Conservation (phyloP, 2,329 filamentous ascomycete species). For the Sordariomycetes sp. region DNA sequence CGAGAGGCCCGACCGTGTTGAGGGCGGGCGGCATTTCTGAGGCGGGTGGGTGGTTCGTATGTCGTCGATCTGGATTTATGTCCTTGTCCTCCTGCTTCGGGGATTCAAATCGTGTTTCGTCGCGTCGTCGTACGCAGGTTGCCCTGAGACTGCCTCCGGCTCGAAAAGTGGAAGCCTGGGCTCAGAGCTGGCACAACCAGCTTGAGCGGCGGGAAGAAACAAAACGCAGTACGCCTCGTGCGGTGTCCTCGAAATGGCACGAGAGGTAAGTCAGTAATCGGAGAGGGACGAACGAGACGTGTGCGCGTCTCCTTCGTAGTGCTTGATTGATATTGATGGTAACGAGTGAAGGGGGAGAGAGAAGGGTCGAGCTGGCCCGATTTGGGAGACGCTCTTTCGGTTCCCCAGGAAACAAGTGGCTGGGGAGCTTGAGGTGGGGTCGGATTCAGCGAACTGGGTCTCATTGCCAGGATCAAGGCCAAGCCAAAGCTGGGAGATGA, state of each 20-base stretch:
- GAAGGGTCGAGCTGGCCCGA: constrained; percentile 3
- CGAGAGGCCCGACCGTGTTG: constrained; percentile 23
- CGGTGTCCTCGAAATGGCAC: neutral
- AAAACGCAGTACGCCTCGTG: neutral
- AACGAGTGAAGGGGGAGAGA: neutral
- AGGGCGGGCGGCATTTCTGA: neutral
- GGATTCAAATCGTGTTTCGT: neutral
- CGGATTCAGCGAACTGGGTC: neutral
- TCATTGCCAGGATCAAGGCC: neutral
- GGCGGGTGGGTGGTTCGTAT: neutral
- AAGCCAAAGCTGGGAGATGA: constrained; percentile 16
- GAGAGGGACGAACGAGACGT: neutral
- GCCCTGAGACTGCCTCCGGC: neutral
- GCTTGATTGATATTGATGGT: neutral
- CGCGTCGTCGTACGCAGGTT: neutral
- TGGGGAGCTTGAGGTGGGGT: neutral
- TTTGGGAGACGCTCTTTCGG: constrained; percentile 6
- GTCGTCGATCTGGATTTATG: neutral
- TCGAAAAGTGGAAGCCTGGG: neutral
- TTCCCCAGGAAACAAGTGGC: constrained; percentile 16
- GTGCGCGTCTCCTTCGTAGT: neutral
- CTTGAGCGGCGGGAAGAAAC: neutral
- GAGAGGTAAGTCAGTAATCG: neutral
- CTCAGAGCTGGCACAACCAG: neutral
- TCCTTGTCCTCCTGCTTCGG: neutral